A percentile compares a stretch with the other conserved stretches of the same genome.
Evolutionary conservation across 169 alveolate species (phyloP).

Genomic region (Cryptosporidium viatorum): DNA sequence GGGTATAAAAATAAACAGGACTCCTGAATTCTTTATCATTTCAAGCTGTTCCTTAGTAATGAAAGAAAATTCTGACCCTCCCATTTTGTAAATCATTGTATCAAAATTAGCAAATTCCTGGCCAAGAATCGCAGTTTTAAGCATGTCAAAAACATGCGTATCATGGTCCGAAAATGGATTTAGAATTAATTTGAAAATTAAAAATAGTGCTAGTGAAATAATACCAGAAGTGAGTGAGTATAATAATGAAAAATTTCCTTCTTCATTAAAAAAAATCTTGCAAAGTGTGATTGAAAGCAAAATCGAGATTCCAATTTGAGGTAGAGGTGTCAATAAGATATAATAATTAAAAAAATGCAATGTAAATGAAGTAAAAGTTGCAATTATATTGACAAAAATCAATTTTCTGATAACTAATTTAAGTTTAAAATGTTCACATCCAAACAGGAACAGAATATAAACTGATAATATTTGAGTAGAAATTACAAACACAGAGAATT

Average conservation of each 20-base stretch:
- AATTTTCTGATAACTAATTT: not conserved
- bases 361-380: not conserved
- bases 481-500: conserved; percentile 59
- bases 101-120: conserved; percentile 63
- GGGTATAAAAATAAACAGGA: conserved; percentile 43
- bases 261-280: not conserved
- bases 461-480: conserved; percentile 32
- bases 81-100: conserved; percentile 77
- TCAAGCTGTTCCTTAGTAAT: conserved; percentile 44
- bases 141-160: conserved; percentile 76
- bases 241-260: not conserved
- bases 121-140: conserved; percentile 60
- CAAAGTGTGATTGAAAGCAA: not conserved
- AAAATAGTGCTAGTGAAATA: conserved; percentile 1
- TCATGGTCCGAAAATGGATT: conserved; percentile 72
- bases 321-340: conserved; percentile 31
- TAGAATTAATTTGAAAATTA: not conserved
- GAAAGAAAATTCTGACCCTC: conserved; percentile 72
- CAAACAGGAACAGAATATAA: conserved; percentile 26
- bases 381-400: conserved; percentile 4
- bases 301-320: conserved; percentile 42
- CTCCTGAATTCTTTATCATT: conserved; percentile 37
- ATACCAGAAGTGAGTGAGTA: not conserved
- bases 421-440: conserved; percentile 8
- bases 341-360: conserved; percentile 35